These are phyloP conservation scores for Fusarium solani-melongenae DNA, from an alignment of 2,329 filamentous ascomycete species.

Conservation along the genomic window DNA sequence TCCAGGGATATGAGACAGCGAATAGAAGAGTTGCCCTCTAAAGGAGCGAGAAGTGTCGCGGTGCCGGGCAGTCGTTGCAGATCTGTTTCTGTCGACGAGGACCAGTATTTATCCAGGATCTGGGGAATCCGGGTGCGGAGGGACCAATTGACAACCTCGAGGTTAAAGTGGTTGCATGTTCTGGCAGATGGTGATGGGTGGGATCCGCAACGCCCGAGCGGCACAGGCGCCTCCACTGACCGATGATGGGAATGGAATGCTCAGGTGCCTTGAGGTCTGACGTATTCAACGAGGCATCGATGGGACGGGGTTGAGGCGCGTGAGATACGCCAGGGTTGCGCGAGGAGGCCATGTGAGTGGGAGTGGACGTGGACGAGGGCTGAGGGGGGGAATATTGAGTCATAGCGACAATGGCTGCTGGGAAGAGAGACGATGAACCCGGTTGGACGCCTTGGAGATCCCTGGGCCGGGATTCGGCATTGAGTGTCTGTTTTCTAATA, in stretches of 20 bases:
- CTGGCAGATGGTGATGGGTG: slow-evolving; percentile 2
- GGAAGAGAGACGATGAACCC: not conserved
- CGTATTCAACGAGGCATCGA: not conserved
- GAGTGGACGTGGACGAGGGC: not conserved
- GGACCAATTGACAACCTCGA: slow-evolving; percentile 1
- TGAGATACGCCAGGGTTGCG: slow-evolving; percentile 1
- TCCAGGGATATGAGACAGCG: not conserved
- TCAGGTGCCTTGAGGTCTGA: slow-evolving; percentile 2
- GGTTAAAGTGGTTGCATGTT: slow-evolving; percentile 28
- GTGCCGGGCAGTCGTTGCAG: not conserved
- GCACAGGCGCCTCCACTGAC: not conserved
- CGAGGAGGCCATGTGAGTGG: not conserved
- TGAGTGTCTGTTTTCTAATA: not conserved
- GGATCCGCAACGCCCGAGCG: slow-evolving; percentile 7
- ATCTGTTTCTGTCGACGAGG: slow-evolving; percentile 4
- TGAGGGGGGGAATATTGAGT: not conserved
- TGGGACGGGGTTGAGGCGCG: not conserved
- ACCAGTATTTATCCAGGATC: slow-evolving; percentile 7
- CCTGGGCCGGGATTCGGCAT: not conserved
- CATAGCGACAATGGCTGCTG: not conserved
- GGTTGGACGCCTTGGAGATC: not conserved
- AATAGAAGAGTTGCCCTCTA: slow-evolving; percentile 10
- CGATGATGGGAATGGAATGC: not conserved
- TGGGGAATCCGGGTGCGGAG: not conserved
- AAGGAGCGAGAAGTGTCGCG: not conserved